These are phyloP conservation scores for Phytophthora capsici DNA, from an alignment of 352 stramenopile species.

Conservation along the genomic window DNA sequence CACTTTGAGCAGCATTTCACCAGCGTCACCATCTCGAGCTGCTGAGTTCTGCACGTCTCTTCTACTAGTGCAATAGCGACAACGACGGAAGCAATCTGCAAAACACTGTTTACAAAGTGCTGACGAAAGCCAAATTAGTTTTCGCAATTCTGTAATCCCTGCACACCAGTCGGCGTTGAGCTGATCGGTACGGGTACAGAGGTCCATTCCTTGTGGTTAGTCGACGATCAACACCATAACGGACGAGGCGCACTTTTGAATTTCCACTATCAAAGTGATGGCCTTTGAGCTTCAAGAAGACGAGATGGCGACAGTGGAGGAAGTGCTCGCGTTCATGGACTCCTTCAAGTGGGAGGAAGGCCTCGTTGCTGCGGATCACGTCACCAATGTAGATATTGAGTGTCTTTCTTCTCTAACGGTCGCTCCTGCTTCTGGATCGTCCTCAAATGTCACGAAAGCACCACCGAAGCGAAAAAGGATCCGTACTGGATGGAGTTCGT, in stretches of 20 bases:
- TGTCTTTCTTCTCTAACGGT: not conserved
- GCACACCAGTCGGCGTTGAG: not conserved
- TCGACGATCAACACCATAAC: not conserved
- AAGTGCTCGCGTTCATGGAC: slow-evolving; percentile 3
- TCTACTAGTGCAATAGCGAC: not conserved
- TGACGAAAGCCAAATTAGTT: not conserved
- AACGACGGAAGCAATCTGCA: not conserved
- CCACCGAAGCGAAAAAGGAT: slow-evolving; percentile 3
- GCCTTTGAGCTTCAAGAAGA: slow-evolving; percentile 1
- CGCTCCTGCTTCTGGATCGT: not conserved
- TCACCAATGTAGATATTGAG: not conserved
- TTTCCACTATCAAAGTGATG: not conserved
- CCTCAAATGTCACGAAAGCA: not conserved
- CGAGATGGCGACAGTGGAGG: slow-evolving; percentile 10
- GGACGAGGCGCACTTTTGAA: slow-evolving; percentile 6
- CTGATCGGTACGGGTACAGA: no score
- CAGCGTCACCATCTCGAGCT: not conserved
- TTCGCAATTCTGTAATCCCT: not conserved
- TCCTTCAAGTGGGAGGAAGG: slow-evolving; percentile 4
- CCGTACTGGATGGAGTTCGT: slow-evolving; percentile 14
- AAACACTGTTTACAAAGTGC: not conserved
- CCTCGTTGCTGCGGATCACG: not conserved
- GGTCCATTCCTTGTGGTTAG: not conserved
- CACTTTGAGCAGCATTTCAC: not conserved
- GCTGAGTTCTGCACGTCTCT: not conserved